Base-by-base conservation (phyloP, 495 filamentous ascomycete species). In the Penicillium pulvis region DNA sequence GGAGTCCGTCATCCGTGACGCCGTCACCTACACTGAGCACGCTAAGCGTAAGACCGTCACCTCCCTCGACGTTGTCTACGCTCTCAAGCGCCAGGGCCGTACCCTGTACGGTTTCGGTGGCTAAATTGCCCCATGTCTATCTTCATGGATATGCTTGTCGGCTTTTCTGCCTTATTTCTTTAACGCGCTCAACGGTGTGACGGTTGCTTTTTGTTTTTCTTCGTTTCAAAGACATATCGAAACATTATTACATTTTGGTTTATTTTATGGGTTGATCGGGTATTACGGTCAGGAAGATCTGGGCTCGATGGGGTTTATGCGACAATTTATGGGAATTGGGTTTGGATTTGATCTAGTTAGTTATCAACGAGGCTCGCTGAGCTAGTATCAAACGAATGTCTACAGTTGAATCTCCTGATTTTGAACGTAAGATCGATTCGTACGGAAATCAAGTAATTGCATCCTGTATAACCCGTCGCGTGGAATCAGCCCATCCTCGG, bases 61-160 rank as follows among this genome's bases (percentile, higher is more conserved):
- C 41, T 94, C 90, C 11, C 85, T 96, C 59, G 93, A 97, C 71
- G 93, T 97, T 23, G 93, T 97, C 74, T 97, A 96, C 68, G 91
- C 91, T 51, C 85, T 97, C 68, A 94, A 95, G 86, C 86, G 93
- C 77, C 91, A 94, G 81, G 93, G 93, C 72, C 90, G 93, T 76
- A 96, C 92, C 74, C 89, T 96, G 30, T 96, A 97, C 81, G 93
- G 93, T 82, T 98, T 98, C 85, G 93, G 93, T 86, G 93, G 93
- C 82, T 98, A 92, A 83, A 72, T 75, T 57, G 41, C 26, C 33
- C 57, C 36, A 54, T 50, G 42, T 59, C 20, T 53, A 6, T 41
- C 31, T 49, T 31, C 33, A 45, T 52, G n/a, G 49, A 52, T 36
- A 26, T 52, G 49, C 6, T 24, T 19, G 7, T 57, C 17, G 30